Percentiles rank a stretch among this genome's conserved stretches.
These are phyloP conservation scores for Chrysosporium queenslandicum DNA, from an alignment of 2,329 filamentous ascomycete species.

Conservation along the genomic window DNA sequence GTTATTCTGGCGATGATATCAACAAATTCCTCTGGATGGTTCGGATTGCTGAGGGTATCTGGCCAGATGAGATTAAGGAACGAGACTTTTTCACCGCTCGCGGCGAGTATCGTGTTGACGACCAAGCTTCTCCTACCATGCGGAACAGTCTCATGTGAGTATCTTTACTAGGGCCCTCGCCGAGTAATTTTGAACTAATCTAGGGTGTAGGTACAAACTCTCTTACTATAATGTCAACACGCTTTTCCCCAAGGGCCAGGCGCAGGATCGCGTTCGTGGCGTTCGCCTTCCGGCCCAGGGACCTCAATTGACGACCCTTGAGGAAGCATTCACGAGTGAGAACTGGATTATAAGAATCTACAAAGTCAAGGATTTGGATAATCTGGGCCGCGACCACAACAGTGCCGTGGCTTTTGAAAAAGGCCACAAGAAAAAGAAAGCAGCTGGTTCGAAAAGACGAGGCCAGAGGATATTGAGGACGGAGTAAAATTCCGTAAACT, in stretches of 20 bases:
- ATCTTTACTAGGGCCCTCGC: not conserved
- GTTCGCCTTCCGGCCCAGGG: slow-evolving; percentile 70
- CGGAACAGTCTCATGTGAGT: slow-evolving; percentile 97
- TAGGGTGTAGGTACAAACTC: slow-evolving; percentile 84
- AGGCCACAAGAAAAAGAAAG: slow-evolving; percentile 45
- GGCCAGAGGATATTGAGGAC: slow-evolving; percentile 37
- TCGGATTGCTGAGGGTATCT: slow-evolving; percentile 95
- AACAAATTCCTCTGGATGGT: slow-evolving; percentile 99
- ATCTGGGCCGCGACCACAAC: slow-evolving; percentile 80
- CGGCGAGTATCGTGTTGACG: slow-evolving; percentile 91
- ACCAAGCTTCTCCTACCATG: slow-evolving; percentile 91
- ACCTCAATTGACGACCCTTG: slow-evolving; percentile 75
- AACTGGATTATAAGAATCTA: slow-evolving; percentile 99
- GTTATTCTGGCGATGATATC: slow-evolving; percentile 97
- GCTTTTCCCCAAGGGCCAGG: slow-evolving; percentile 86
- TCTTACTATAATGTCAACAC: slow-evolving; percentile 96
- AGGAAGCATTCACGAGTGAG: slow-evolving; percentile 97
- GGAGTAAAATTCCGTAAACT: slow-evolving; percentile 16
- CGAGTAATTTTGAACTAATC: slow-evolving; percentile 3
- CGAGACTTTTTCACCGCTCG: slow-evolving; percentile 88
- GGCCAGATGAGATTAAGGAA: slow-evolving; percentile 98
- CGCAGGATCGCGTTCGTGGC: slow-evolving; percentile 77
- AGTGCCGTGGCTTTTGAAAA: slow-evolving; percentile 46
- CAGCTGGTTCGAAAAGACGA: slow-evolving; percentile 29
- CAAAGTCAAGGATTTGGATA: slow-evolving; percentile 98